Evolutionary conservation across 352 stramenopile genomes (phyloP).

Genomic region (Globisporangium okanoganense): DNA sequence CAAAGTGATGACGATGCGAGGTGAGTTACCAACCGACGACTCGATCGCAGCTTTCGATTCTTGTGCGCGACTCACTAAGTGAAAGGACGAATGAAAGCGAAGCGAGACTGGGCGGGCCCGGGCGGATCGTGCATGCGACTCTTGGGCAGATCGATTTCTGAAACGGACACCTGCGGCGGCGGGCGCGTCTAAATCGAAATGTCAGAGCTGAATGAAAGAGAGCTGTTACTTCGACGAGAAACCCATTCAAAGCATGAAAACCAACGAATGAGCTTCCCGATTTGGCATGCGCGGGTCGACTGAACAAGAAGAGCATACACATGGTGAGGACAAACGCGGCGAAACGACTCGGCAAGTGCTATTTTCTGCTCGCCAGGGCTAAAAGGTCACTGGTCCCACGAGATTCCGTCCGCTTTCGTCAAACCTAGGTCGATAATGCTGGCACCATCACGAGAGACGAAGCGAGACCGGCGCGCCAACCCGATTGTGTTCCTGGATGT

Average conservation of each 20-base stretch:
- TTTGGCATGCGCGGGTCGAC: too few relatives aligned
- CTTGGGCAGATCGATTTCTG: not conserved
- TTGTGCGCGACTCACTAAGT: constrained; percentile 5
- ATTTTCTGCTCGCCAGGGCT: not conserved
- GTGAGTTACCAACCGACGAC: not conserved
- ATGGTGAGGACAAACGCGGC: too few relatives aligned
- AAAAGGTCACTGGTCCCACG: not conserved
- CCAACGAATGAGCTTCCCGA: not conserved
- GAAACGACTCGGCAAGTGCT: not conserved
- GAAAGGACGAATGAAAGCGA: constrained; percentile 6
- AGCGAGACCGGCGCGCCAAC: constrained; percentile 35
- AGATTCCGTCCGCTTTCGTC: not conserved
- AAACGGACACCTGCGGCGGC: not conserved
- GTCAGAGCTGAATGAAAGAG: not conserved
- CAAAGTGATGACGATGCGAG: not conserved
- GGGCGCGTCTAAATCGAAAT: not conserved
- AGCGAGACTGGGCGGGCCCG: not conserved
- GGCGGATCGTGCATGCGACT: not conserved
- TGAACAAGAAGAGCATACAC: not conserved
- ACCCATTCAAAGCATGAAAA: not conserved
- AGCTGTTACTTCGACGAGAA: not conserved
- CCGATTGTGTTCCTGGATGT: constrained; percentile 96
- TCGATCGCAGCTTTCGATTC: not conserved
- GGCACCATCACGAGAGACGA: not conserved
- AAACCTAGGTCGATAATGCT: not conserved